Base-by-base conservation (phyloP, 2,329 filamentous ascomycete species). In the Ophiostoma sp. region DNA sequence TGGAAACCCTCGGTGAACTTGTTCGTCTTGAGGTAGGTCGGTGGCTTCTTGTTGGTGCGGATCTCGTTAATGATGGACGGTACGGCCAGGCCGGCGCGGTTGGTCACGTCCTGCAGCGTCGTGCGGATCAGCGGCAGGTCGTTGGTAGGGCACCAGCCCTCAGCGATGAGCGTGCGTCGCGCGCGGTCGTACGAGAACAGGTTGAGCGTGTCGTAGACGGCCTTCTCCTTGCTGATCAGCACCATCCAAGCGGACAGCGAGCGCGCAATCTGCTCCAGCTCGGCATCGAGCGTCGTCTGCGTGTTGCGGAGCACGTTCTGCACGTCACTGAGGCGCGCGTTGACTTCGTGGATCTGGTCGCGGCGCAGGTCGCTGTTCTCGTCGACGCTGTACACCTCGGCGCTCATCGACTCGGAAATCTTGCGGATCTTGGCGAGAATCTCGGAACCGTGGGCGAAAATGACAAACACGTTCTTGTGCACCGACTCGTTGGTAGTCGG, bases 41-140 rank as follows among this genome's bases (percentile, higher is more conserved):
- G 96, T 33, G 97, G 96, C 6, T 93, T 98, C 87, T 98, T 98
- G 84, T 95, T 97, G 59, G 95, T 98, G 78, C 91, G 91, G 80
- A 99, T 96, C 85, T 97, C 94, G 82, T 98, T 98, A 85, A 99
- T 95, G 79, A 99, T 98, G 70, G 95, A 98, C 8, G 97, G 95
- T 36, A 98, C 94, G n/a, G 95, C 97, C 72, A 98, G 87, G 36
- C 97, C 96, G 77, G 96, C 96, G 76, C 94, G 90, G 83, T 97
- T 97, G 77, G 97, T 99, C 78, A 99, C 96, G 81, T 99, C 95
- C 78, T 97, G 95, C 70, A 99, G 87, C 1, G 95, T 98, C 22
- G 94, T 92, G 80, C 97, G 94, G 83, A 99, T 97, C 77, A 95
- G 85, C 68, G 93, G 88, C 74, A 99, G 86, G 61, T 95, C 94